Evolutionary conservation across 768 basidiomycete genomes (phyloP), one percentile per base, ranked within the genome.

Genomic region (Plicaturopsis crispa): DNA sequence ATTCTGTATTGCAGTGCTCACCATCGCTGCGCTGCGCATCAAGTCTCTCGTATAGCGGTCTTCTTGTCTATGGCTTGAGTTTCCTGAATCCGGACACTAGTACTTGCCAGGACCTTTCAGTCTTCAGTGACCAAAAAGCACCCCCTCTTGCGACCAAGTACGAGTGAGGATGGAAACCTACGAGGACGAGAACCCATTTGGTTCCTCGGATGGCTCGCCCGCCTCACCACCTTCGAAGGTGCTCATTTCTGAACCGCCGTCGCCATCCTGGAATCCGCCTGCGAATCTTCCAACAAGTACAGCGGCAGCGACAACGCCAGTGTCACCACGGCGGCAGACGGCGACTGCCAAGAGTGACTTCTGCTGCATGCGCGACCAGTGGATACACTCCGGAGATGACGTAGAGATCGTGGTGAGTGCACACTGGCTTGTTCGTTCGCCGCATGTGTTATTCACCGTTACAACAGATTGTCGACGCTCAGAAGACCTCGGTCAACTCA

Each of bases 401-500:
- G 66, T 76, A 14, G 87, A 89, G 62, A 84, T 91, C 49, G 53
- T 75, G 64, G 88, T 88, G 43, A 38, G 80, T 66, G 5, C 14
- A 14, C 33, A 19, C 26, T 41, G 36, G 24, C 34, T 22, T 11
- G 38, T 33, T 38, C 16, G 20, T 20, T 20, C 26, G 11, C 24
- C 10, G 33, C 37, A 23, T 17, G 26, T 23, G 19, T 38, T 24
- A 22, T 30, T 13, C 12, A 35, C 23, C 37, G 37, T 22, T 10
- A 20, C 32, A 8, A 41, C 57, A 96, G 92, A 97, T 99, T 47
- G 75, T 80, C 23, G 94, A 98, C 53, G 94, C 96, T 11, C 80
- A 86, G 62, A 99, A 99, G 77, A 98, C 93, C 18, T 78, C 84
- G 10, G 71, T 87, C 39, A 86, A 88, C 50, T 75, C 91, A n/a